phyloP scores from a whole-genome alignment of 2,329 filamentous ascomycete species.

The Hymenoscyphus fructigenus region DNA sequence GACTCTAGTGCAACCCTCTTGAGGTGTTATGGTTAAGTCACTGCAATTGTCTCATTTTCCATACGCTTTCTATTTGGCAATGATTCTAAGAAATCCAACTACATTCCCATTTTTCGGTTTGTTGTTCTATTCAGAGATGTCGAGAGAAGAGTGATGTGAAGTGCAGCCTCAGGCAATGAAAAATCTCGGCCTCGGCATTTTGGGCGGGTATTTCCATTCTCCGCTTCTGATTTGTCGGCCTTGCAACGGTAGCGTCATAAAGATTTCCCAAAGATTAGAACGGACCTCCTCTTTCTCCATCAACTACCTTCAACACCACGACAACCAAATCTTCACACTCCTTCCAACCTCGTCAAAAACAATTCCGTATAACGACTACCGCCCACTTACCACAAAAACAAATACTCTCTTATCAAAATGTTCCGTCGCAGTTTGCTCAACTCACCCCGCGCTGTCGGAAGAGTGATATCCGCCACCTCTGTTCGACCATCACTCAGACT shows the following conservation, averaged over 20 bases:
- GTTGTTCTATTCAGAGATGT: not conserved
- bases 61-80: not conserved
- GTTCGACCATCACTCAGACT: constrained; percentile 28
- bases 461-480: constrained; percentile 28
- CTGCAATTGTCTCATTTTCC: not conserved
- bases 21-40: too few species aligned
- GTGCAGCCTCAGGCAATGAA: not conserved
- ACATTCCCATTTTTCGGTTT: not conserved
- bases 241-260: constrained; percentile 4
- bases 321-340: constrained; percentile 6
- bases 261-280: constrained; percentile 1
- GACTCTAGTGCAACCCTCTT: too few species aligned
- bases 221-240: not conserved
- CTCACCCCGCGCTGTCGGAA: constrained; percentile 32
- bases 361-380: constrained; percentile 7
- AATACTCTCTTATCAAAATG: constrained; percentile 25
- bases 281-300: constrained; percentile 5
- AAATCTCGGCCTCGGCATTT: not conserved
- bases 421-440: constrained; percentile 33
- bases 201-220: not conserved
- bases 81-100: not conserved
- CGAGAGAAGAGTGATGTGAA: not conserved
- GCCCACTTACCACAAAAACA: constrained; percentile 3
- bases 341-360: constrained; percentile 9
- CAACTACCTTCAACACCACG: constrained; percentile 5